phyloP scores from a whole-genome alignment of 176 grass and related monocot species.

The Typha latifolia region DNA sequence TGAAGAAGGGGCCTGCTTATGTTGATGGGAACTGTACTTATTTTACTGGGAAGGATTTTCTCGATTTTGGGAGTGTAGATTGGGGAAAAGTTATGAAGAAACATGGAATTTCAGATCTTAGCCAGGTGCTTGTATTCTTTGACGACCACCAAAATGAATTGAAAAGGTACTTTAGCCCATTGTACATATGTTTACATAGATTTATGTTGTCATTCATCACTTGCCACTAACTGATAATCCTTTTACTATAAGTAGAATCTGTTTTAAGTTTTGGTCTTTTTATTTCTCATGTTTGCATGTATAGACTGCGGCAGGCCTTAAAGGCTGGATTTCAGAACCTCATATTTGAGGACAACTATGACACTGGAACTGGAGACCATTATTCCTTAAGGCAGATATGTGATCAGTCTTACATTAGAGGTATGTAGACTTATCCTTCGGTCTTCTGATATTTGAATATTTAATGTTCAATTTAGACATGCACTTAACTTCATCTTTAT shows the following conservation, averaged over 20 bases:
- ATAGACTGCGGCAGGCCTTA: slow-evolving; percentile 62
- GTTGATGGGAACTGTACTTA: slow-evolving; percentile 92
- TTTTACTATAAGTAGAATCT: background rate
- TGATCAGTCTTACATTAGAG: slow-evolving; percentile 81
- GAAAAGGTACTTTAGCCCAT: slow-evolving; percentile 43
- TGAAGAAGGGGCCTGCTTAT: slow-evolving; percentile 86
- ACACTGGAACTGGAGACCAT: slow-evolving; percentile 89
- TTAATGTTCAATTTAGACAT: too few species aligned
- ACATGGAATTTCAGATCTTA: slow-evolving; percentile 69
- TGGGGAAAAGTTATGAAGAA: slow-evolving; percentile 57
- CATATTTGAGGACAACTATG: slow-evolving; percentile 98
- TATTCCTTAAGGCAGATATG: slow-evolving; percentile 90
- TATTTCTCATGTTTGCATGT: background rate
- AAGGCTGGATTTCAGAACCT: slow-evolving; percentile 64
- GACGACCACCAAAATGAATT: slow-evolving; percentile 93
- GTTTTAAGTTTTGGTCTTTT: background rate
- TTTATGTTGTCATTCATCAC: too few species aligned
- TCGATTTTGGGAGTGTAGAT: slow-evolving; percentile 73
- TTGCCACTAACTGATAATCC: background rate
- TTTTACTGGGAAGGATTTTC: slow-evolving; percentile 70
- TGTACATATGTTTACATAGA: background rate
- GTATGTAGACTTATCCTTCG: slow-evolving; percentile 15
- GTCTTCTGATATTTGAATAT: too few species aligned
- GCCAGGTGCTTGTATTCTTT: slow-evolving; percentile 77
- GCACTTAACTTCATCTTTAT: too few species aligned